Evolutionary conservation across 495 filamentous ascomycete species (phyloP).

Genomic region (Tuber brumale): DNA sequence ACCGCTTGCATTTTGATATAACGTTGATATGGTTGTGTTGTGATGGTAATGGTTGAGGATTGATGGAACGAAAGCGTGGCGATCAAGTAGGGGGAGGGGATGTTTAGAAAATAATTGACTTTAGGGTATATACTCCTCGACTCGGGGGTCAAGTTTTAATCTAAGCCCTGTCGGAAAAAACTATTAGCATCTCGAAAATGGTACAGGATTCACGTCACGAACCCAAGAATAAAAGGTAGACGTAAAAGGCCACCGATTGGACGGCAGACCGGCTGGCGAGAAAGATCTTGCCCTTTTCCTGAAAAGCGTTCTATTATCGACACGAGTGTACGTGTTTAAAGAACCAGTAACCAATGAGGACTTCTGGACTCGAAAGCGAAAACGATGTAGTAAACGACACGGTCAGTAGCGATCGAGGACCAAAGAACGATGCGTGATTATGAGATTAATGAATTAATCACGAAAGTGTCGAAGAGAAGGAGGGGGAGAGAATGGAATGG

Average conservation of each 20-base stretch:
- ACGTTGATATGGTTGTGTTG: constrained; percentile 7
- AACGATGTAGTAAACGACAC: constrained; percentile 31
- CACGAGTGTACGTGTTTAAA: constrained; percentile 16
- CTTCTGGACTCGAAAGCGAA: constrained; percentile 29
- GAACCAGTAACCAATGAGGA: constrained; percentile 30
- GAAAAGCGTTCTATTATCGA: constrained; percentile 26
- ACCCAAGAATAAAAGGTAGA: constrained; percentile 21
- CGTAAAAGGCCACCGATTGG: constrained; percentile 37
- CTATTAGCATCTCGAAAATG: neutral
- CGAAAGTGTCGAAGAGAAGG: constrained; percentile 41
- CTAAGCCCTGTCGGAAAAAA: neutral
- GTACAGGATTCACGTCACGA: constrained; percentile 18
- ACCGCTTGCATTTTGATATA: constrained; percentile 31
- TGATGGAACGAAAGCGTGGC: constrained; percentile 17
- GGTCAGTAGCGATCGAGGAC: constrained; percentile 24
- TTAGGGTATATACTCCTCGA: neutral
- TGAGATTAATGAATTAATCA: constrained; percentile 39
- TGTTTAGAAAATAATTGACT: constrained; percentile 28
- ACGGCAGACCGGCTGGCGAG: constrained; percentile 17
- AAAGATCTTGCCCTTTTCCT: constrained; percentile 33
- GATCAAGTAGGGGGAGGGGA: constrained; percentile 16
- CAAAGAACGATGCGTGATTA: constrained; percentile 31
- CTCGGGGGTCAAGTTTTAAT: neutral
- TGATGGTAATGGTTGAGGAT: constrained; percentile 15
- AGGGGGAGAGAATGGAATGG: constrained; percentile 38